These are phyloP conservation scores for Biscogniauxia sp. DNA, from an alignment of 2,329 filamentous ascomycete species.

Conservation along the genomic window DNA sequence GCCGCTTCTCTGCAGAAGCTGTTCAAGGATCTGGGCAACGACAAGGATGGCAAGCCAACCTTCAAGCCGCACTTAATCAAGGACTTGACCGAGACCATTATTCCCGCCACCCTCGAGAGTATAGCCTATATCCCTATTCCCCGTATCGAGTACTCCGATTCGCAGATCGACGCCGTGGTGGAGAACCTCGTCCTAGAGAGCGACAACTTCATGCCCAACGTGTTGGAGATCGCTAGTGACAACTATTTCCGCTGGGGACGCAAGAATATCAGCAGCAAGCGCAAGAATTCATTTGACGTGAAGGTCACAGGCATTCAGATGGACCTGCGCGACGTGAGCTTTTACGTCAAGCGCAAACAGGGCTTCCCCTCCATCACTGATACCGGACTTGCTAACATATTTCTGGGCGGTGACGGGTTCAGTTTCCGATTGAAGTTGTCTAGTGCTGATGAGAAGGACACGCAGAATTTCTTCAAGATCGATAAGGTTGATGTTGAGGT, in stretches of 20 bases:
- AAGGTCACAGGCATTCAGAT: slow-evolving; percentile 88
- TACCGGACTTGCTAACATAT: slow-evolving; percentile 82
- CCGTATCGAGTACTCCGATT: slow-evolving; percentile 88
- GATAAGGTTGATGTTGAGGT: slow-evolving; percentile 83
- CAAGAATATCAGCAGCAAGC: slow-evolving; percentile 78
- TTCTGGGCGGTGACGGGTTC: slow-evolving; percentile 82
- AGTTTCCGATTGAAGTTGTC: slow-evolving; percentile 90
- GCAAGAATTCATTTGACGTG: slow-evolving; percentile 77
- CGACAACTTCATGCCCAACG: slow-evolving; percentile 94
- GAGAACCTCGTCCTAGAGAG: slow-evolving; percentile 96
- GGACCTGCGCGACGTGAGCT: slow-evolving; percentile 86
- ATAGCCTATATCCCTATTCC: slow-evolving; percentile 89
- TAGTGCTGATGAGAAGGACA: slow-evolving; percentile 71
- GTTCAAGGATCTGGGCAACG: slow-evolving; percentile 83
- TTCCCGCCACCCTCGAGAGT: slow-evolving; percentile 79
- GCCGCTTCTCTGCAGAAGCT: slow-evolving; percentile 74
- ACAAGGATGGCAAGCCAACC: slow-evolving; percentile 74
- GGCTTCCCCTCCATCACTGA: slow-evolving; percentile 89
- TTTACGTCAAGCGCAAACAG: slow-evolving; percentile 92
- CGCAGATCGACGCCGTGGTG: slow-evolving; percentile 79
- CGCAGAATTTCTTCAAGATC: slow-evolving; percentile 88
- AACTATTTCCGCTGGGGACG: slow-evolving; percentile 95
- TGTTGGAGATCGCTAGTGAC: slow-evolving; percentile 83
- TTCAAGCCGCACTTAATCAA: slow-evolving; percentile 95
- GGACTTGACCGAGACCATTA: slow-evolving; percentile 81